These are phyloP conservation scores for Didymella segeticola DNA, from an alignment of 2,329 filamentous ascomycete species.

Conservation along the genomic window DNA sequence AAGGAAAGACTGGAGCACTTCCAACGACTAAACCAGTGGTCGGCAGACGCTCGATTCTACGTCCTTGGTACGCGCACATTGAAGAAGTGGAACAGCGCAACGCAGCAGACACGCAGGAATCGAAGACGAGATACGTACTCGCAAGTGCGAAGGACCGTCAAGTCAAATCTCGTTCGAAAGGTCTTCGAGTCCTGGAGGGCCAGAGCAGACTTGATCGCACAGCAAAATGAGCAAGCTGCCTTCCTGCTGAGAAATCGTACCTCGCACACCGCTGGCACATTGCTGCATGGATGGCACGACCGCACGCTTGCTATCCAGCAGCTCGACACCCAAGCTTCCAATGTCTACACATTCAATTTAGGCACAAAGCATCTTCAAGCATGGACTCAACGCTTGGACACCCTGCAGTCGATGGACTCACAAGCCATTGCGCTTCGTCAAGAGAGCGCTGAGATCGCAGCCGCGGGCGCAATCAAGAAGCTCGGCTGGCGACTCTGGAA, in stretches of 20 bases:
- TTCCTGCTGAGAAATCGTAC: constrained; percentile 32
- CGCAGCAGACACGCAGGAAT: constrained; percentile 58
- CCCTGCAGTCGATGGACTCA: constrained; percentile 41
- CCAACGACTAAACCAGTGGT: constrained; percentile 59
- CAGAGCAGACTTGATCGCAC: constrained; percentile 24
- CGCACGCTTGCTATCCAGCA: constrained; percentile 39
- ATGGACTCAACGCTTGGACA: constrained; percentile 35
- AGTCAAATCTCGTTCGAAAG: constrained; percentile 59
- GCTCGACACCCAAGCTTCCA: constrained; percentile 29
- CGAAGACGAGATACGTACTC: constrained; percentile 64
- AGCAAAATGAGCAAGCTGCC: constrained; percentile 42
- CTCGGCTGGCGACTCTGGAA: constrained; percentile 66
- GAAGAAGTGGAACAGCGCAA: constrained; percentile 60
- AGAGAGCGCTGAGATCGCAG: constrained; percentile 55
- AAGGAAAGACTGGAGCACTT: constrained; percentile 51
- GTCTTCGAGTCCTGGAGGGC: constrained; percentile 49
- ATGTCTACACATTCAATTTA: constrained; percentile 38
- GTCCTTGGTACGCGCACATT: constrained; percentile 59
- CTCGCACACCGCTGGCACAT: constrained; percentile 32
- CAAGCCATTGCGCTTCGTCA: constrained; percentile 57
- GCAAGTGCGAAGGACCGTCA: constrained; percentile 59
- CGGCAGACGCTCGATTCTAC: constrained; percentile 63
- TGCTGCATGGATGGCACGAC: constrained; percentile 54
- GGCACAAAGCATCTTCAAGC: constrained; percentile 35
- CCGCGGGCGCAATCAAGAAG: constrained; percentile 59